Evolutionary conservation across 805 yeast species (phyloP).

Genomic region (Candida odintsovae): DNA sequence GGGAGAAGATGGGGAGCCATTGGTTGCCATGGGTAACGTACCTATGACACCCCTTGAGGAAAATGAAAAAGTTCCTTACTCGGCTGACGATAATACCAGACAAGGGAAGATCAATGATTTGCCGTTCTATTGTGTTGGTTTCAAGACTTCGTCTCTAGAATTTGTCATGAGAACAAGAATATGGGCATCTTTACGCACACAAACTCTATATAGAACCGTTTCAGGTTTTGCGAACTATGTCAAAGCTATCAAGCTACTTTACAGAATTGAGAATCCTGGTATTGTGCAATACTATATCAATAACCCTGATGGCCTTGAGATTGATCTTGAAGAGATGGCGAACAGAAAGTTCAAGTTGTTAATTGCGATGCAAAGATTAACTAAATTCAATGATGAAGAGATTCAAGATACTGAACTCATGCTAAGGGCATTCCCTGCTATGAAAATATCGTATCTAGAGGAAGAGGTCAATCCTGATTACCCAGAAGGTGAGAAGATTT

Average conservation of each 20-base stretch:
- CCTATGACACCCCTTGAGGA: constrained; percentile 8
- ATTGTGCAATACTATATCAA: constrained; percentile 38
- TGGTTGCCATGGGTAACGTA: not conserved
- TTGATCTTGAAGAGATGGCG: constrained; percentile 67
- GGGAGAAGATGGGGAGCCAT: not conserved
- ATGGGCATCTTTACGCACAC: constrained; percentile 84
- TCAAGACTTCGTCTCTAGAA: constrained; percentile 58
- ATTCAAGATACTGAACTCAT: constrained; percentile 60
- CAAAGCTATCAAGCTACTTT: constrained; percentile 64
- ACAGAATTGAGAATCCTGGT: constrained; percentile 59
- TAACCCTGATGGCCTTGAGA: constrained; percentile 52
- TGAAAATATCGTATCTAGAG: constrained; percentile 50
- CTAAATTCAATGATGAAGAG: constrained; percentile 61
- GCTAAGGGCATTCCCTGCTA: constrained; percentile 66
- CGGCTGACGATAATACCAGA: constrained; percentile 28
- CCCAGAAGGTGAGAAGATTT: constrained; percentile 24
- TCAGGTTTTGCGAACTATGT: constrained; percentile 80
- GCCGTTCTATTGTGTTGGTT: constrained; percentile 70
- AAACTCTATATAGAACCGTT: constrained; percentile 76
- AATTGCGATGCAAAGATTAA: constrained; percentile 83
- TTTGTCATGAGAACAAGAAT: constrained; percentile 67
- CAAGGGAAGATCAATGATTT: constrained; percentile 49
- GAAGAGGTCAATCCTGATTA: constrained; percentile 29
- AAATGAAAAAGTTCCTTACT: constrained; percentile 29
- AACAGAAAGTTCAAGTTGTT: constrained; percentile 73